Percentiles rank a stretch among this genome's conserved stretches.
Evolutionary conservation across 179 eudicot genomes (phyloP).

Genomic region (Amaranthus tricolor): DNA sequence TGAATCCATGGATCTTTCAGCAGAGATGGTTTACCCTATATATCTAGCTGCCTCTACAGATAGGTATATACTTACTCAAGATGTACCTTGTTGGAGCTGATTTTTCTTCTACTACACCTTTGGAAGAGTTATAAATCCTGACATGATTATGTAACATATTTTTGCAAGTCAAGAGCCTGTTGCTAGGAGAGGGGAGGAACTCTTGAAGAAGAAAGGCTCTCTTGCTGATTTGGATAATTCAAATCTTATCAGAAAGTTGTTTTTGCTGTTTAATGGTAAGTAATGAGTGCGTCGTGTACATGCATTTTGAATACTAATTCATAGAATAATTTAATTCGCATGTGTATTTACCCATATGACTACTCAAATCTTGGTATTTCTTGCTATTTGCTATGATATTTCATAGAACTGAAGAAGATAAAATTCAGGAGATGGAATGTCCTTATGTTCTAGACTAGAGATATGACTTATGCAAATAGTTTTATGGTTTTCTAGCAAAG

Average conservation of each 20-base stretch:
- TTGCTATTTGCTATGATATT: not conserved
- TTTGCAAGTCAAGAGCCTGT: slow-evolving; percentile 82
- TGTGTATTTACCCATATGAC: not conserved
- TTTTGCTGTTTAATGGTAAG: slow-evolving; percentile 82
- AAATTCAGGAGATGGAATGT: slow-evolving; percentile 1
- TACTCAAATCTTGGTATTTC: not conserved
- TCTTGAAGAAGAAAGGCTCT: slow-evolving; percentile 80
- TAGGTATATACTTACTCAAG: slow-evolving; percentile 46
- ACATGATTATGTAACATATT: slow-evolving; percentile 23
- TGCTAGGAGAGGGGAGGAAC: slow-evolving; percentile 82
- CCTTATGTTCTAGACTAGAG: not conserved
- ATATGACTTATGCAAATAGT: not conserved
- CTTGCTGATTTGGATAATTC: slow-evolving; percentile 73
- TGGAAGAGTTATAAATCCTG: slow-evolving; percentile 15
- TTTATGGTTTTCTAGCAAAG: not conserved
- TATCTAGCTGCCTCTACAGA: slow-evolving; percentile 76
- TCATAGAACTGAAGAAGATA: not conserved
- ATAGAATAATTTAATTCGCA: not conserved
- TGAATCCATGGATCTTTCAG: slow-evolving; percentile 65
- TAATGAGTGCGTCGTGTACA: not conserved
- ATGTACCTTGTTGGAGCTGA: slow-evolving; percentile 8
- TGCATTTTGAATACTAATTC: slow-evolving; percentile 7
- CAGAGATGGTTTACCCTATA: slow-evolving; percentile 72
- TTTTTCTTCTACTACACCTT: slow-evolving; percentile 6
- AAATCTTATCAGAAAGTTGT: slow-evolving; percentile 61